These are phyloP conservation scores for Madurella fahalii DNA, from an alignment of 2,329 filamentous ascomycete genomes.

Conservation along the genomic window DNA sequence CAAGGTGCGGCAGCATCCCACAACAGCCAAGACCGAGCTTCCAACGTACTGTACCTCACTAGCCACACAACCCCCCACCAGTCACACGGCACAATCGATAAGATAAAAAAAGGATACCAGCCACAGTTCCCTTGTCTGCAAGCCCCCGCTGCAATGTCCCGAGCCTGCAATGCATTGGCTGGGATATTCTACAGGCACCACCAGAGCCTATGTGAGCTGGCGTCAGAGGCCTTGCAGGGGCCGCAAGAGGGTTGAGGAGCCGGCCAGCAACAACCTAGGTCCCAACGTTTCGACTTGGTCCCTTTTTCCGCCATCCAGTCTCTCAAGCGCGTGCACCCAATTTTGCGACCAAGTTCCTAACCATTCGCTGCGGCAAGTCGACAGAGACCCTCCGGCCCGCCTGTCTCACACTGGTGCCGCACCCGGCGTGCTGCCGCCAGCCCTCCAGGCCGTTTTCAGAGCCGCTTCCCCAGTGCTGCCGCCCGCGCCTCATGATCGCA, in stretches of 20 bases:
- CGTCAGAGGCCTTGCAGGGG: constrained; percentile 10
- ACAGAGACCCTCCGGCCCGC: constrained; percentile 3
- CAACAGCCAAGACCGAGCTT: neutral
- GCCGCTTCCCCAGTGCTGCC: constrained; percentile 8
- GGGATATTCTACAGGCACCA: neutral
- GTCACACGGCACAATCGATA: neutral
- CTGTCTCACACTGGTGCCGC: constrained; percentile 18
- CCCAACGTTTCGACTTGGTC: constrained; percentile 11
- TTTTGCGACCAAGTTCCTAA: constrained; percentile 8
- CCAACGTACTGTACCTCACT: neutral
- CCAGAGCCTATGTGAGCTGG: constrained; percentile 2
- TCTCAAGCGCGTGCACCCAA: neutral
- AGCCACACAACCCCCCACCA: constrained; percentile 12
- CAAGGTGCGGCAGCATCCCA: neutral
- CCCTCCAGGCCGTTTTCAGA: constrained; percentile 8
- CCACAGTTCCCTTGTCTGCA: neutral
- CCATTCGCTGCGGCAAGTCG: constrained; percentile 7
- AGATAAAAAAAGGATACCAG: neutral
- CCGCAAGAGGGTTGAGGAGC: neutral
- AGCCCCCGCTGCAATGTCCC: neutral
- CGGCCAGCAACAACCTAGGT: neutral
- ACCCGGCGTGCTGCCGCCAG: constrained; percentile 5
- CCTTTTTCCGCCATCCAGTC: neutral
- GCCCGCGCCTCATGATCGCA: constrained; percentile 20
- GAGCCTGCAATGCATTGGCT: neutral